Conservation (phyloP, 768 basidiomycete species). For the Phlebiopsis gigantea region DNA sequence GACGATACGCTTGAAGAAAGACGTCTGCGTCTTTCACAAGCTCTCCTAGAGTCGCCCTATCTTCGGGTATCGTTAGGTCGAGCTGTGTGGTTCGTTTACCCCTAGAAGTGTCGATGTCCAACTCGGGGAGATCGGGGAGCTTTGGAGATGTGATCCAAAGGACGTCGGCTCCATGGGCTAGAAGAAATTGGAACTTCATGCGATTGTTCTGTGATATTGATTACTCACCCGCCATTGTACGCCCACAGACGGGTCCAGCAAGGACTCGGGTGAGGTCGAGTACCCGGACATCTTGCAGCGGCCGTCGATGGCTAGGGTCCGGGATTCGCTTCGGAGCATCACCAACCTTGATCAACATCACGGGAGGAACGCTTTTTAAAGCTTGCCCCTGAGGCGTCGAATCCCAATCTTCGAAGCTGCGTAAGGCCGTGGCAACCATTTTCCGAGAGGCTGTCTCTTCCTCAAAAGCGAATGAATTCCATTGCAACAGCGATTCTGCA, state of each 20-base stretch:
- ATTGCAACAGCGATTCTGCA: conserved; percentile 31
- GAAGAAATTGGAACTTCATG: neutral
- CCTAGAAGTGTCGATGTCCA: conserved; percentile 56
- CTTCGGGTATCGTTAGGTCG: conserved; percentile 34
- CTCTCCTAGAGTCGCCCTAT: conserved; percentile 27
- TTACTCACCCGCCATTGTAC: conserved; percentile 50
- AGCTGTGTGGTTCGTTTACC: conserved; percentile 62
- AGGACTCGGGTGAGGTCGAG: conserved; percentile 58
- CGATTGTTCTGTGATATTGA: neutral
- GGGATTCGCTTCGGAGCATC: conserved; percentile 36
- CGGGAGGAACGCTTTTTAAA: conserved; percentile 34
- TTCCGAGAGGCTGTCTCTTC: conserved; percentile 36
- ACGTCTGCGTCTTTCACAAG: conserved; percentile 45
- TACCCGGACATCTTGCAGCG: conserved; percentile 46
- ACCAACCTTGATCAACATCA: conserved; percentile 40
- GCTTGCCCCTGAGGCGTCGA: conserved; percentile 41
- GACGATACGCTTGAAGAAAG: conserved; percentile 58
- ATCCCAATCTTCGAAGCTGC: conserved; percentile 48
- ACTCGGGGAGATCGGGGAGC: conserved; percentile 43
- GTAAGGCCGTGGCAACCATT: conserved; percentile 47
- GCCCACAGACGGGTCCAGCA: conserved; percentile 52
- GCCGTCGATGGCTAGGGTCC: conserved; percentile 18
- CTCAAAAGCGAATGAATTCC: conserved; percentile 45
- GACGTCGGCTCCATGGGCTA: conserved; percentile 55
- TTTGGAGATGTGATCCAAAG: conserved; percentile 50